A percentile compares a stretch with the other conserved stretches of the same genome.
These are phyloP conservation scores for Mycena haematopus DNA, from an alignment of 768 basidiomycete genomes.

Conservation along the genomic window DNA sequence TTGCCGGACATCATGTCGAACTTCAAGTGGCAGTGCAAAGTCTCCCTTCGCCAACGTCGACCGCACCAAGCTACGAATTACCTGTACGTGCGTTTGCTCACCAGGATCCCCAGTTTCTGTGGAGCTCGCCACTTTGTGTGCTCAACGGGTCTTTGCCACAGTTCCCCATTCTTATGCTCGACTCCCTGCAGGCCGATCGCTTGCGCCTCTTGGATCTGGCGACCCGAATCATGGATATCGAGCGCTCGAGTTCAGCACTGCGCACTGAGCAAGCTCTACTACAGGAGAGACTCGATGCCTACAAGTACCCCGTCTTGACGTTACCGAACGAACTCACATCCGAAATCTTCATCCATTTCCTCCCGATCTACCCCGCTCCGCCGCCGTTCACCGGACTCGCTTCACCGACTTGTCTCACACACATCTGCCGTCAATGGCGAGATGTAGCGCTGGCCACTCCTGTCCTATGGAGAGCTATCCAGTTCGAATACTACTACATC, in stretches of 20 bases:
- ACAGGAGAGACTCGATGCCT: neutral
- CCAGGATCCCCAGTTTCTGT: no score
- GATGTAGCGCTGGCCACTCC: neutral
- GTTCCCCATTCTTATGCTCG: no score
- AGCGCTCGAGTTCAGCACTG: neutral
- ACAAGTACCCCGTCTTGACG: conserved; percentile 5
- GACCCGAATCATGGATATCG: neutral
- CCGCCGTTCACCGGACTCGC: neutral
- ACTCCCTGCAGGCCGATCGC: no score
- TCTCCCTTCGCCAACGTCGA: no score
- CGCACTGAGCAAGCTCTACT: neutral
- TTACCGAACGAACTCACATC: neutral
- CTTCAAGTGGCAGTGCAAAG: no score
- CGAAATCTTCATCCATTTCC: neutral
- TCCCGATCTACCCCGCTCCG: neutral
- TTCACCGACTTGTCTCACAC: neutral
- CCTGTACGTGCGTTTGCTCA: no score
- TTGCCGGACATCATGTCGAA: no score
- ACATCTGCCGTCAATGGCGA: neutral
- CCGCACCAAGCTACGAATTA: no score
- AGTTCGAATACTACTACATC: neutral
- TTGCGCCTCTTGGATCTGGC: neutral
- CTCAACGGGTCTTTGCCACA: no score
- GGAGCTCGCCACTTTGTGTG: no score
- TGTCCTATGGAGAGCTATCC: neutral